Conservation (phyloP, 2,329 filamentous ascomycete genomes). For the Aspergillus sp. region DNA sequence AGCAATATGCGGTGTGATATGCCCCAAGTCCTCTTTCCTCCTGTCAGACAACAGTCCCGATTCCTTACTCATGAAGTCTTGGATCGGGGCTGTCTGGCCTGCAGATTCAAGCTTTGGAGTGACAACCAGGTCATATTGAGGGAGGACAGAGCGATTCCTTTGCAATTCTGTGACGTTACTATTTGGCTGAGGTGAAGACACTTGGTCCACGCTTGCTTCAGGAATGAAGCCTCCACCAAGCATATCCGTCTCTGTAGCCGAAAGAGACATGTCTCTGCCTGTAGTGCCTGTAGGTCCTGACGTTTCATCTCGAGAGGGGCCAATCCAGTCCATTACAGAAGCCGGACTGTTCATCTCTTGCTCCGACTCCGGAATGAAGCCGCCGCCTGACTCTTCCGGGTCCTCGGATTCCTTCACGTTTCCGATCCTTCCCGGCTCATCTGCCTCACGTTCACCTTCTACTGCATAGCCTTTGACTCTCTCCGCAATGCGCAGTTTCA, state of each 20-base stretch:
- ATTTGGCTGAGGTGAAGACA: background rate
- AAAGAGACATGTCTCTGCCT: background rate
- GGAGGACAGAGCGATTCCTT: background rate
- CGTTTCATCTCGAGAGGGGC: background rate
- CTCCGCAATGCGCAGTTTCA: conserved; percentile 69
- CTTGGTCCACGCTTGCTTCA: conserved; percentile 1
- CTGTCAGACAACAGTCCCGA: background rate
- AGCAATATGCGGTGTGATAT: background rate
- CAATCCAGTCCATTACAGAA: background rate
- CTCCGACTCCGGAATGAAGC: conserved; percentile 41
- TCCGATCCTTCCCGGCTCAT: conserved; percentile 40
- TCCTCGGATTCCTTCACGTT: conserved; percentile 29
- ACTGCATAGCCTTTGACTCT: conserved; percentile 63
- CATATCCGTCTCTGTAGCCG: conserved; percentile 2
- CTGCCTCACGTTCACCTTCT: conserved; percentile 38
- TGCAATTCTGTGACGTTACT: background rate
- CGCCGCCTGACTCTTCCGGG: conserved; percentile 34
- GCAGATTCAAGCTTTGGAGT: conserved; percentile 22
- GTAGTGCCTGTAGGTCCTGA: background rate
- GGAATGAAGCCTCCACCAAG: conserved; percentile 26
- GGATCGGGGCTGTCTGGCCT: background rate
- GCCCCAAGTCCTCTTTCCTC: background rate
- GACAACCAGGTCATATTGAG: conserved; percentile 35
- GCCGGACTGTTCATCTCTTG: conserved; percentile 14
- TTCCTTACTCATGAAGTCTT: background rate